Evolutionary conservation across 169 alveolate species (phyloP), one percentile per base, ranked within the genome.

Genomic region (Eimeria necatrix): DNA sequence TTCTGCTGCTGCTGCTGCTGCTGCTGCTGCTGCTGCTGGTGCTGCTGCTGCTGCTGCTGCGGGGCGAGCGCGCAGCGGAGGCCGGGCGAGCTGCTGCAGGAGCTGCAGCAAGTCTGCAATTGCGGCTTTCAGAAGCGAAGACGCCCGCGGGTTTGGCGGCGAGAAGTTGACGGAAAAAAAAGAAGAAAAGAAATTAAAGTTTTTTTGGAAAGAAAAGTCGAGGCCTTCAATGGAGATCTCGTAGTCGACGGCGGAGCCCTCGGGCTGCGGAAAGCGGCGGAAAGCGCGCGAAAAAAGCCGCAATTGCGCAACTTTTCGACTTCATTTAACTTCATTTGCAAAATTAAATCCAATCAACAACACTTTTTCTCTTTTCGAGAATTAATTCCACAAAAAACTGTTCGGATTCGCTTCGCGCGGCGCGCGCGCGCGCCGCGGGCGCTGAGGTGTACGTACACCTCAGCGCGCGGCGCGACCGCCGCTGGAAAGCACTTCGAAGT

Each of bases 201-300:
- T 76, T 18, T 52, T 22, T 4, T 73, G 49, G 46, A 83, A 83
- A 83, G 91, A 83, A 14, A 83, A 18, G 48, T 83, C 91, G 41
- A 83, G 76, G 59, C 91, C 91, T 59, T 83, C 91, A 10, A 83
- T 83, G n/a, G 78, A 83, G 4, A 83, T 83, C 78, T 83, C 91
- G 78, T 83, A 52, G 41, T 83, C 91, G 16, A 83, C 46, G 12
- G 91, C 22, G 10, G 91, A 83, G 6, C 64, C 59, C 16, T 83
- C 91, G 49, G 91, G 91, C 91, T 83, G 76, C 22, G 56, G 26
- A 46, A 18, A 49, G 26, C 0, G 4, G 64, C 60, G 18, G 0
- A n/a, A 20, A 46, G 10, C 32, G 12, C 32, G 20, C 14, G 20
- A 74, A 14, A 12, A 74, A 32, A 1, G 26, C n/a, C n/a, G n/a